Base-by-base conservation (phyloP, 2,329 filamentous ascomycete species). In the Venturia effusa region DNA sequence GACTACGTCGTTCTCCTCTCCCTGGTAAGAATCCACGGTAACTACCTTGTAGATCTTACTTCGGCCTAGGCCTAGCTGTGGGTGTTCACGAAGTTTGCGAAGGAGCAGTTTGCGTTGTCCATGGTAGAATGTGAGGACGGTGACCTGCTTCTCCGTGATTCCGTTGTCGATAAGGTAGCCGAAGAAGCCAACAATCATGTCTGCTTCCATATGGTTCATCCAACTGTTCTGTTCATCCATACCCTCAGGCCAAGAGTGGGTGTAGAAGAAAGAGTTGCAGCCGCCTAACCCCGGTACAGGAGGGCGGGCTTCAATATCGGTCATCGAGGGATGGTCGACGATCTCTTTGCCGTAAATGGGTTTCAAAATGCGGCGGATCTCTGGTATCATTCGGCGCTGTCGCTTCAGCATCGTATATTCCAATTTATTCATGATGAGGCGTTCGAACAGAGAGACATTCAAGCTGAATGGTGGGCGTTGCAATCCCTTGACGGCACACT, bases 11-110 rank as follows among this genome's bases (percentile, higher is more conserved):
- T 96, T 96, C 71, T 96, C 91, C 69, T 96, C 91, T 15, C 92
- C 92, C 72, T 96, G 92, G 70, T 93, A 96, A 0, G 88, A 90
- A 70, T 96, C 92, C 0, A 97, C 89, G 0, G 92, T 96, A 40
- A 84, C 83, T 1, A 96, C 87, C 1, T 87, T 87, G 68, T 82
- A 70, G 65, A 74, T 73, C 64, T 77, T 40, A 27, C 61, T 64
- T 4, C 64, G 61, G 0, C 57, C 37, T 27, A 63, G 61, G 0
- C 57, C 37, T 27, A 63, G 37, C 10, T 51, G 13, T 8, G 37
- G 27, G 37, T 74, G 55, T 0, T 69, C 67, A 13, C 75, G 73
- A 3, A 87, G 72, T 6, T 76, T 73, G 17, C 76, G 78, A 0
- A 85, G 69, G 2, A 96, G 80, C 2, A 80, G 75, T 67, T 88